phyloP scores from a whole-genome alignment of 1,284 basidiomycete genomes.

The Wolfiporia cocos region DNA sequence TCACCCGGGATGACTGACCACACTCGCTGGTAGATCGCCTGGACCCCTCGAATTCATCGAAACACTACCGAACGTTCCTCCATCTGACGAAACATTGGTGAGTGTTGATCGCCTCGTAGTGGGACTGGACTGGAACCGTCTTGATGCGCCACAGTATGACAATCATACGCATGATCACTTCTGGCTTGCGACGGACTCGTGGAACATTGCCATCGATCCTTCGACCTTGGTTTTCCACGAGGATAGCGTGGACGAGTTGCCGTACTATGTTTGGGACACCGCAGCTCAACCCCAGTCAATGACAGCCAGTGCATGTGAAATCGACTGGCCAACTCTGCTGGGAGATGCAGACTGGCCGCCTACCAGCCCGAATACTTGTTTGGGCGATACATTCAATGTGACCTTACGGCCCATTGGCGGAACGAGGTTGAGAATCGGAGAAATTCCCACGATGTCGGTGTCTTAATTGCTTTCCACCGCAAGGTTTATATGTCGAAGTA shows the following conservation, averaged over 20 bases:
- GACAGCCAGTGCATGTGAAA: conserved; percentile 42
- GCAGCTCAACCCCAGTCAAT: conserved; percentile 46
- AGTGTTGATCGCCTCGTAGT: neutral
- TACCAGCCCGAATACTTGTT: neutral
- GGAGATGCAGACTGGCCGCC: conserved; percentile 6
- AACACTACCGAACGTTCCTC: neutral
- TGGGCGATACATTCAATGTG: conserved; percentile 1
- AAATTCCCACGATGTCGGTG: conserved; percentile 1
- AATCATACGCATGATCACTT: conserved; percentile 1
- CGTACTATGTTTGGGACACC: conserved; percentile 50
- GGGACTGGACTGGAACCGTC: neutral
- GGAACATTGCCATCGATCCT: conserved; percentile 55
- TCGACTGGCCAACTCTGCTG: conserved; percentile 35
- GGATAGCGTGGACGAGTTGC: conserved; percentile 25
- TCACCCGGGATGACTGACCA: too few relatives aligned
- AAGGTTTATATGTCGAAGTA: too few relatives aligned
- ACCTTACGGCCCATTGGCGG: conserved; percentile 6
- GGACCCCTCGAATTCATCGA: neutral
- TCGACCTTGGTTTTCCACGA: conserved; percentile 41
- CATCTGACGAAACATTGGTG: neutral
- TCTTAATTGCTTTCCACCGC: too few relatives aligned
- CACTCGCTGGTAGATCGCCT: neutral
- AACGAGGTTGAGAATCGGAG: conserved; percentile 5
- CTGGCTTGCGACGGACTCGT: conserved; percentile 30
- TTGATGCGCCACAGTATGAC: neutral